Conservation (phyloP, 1,284 basidiomycete species). For the Rhodotorula sp. region DNA sequence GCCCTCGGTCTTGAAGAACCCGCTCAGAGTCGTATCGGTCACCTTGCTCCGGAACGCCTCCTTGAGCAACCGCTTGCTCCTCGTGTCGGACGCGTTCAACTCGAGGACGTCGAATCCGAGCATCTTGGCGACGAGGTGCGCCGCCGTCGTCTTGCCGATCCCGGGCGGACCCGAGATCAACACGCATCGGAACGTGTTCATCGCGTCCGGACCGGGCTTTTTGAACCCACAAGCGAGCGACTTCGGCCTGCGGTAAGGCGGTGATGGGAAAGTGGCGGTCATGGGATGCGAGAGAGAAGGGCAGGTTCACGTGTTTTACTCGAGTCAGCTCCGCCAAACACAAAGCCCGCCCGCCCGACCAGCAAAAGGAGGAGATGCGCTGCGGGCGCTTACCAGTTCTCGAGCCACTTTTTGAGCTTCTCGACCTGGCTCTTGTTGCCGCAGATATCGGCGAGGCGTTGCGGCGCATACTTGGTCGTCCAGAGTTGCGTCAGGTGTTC, state of each 20-base stretch:
- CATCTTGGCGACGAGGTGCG: constrained; percentile 83
- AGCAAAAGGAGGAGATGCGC: background rate
- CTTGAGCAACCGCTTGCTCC: constrained; percentile 95
- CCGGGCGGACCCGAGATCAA: constrained; percentile 91
- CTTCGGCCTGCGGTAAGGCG: constrained; percentile 58
- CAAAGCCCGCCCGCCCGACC: background rate
- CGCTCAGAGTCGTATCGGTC: constrained; percentile 75
- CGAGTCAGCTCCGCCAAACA: too few relatives aligned
- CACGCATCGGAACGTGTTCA: constrained; percentile 81
- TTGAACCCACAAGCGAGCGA: constrained; percentile 76
- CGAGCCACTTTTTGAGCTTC: constrained; percentile 81
- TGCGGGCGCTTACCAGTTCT: constrained; percentile 66
- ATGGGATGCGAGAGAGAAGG: too few relatives aligned
- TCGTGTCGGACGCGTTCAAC: constrained; percentile 89
- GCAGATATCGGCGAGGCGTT: constrained; percentile 81
- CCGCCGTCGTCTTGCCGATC: constrained; percentile 96
- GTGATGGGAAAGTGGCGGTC: background rate
- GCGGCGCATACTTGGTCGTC: constrained; percentile 94
- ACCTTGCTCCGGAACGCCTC: constrained; percentile 57
- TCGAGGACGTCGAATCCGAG: constrained; percentile 91
- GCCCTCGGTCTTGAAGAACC: constrained; percentile 62
- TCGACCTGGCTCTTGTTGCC: constrained; percentile 91
- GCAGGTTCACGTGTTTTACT: background rate
- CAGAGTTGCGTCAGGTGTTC: constrained; percentile 64
- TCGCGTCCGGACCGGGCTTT: constrained; percentile 87